Evolutionary conservation across 805 yeast genomes (phyloP).

Genomic region (Sugiyamaella chiloensis): DNA sequence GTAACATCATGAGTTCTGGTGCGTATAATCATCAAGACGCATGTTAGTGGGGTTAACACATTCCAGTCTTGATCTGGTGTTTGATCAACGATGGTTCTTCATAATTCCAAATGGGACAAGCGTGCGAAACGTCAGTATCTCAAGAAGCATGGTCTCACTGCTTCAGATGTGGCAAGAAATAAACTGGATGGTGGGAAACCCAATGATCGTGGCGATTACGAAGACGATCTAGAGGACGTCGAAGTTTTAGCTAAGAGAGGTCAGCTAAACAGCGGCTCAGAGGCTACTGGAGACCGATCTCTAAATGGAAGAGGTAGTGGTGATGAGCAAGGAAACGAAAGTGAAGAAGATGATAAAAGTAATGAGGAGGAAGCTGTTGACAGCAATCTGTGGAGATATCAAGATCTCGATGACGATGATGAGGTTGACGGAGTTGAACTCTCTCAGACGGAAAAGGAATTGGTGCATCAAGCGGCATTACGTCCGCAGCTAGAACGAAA

Average conservation of each 20-base stretch:
- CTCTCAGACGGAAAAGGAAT: background rate
- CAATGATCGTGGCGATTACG: background rate
- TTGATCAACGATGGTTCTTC: constrained; percentile 46
- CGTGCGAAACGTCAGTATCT: constrained; percentile 43
- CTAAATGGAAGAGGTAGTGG: background rate
- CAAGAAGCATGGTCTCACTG: constrained; percentile 42
- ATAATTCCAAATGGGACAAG: constrained; percentile 52
- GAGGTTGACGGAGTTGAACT: constrained; percentile 8
- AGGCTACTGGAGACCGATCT: background rate
- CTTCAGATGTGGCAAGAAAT: background rate
- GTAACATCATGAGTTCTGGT: too few species aligned
- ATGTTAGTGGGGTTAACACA: too few species aligned
- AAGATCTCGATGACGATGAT: constrained; percentile 14
- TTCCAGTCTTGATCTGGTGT: too few species aligned
- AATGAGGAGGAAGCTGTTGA: constrained; percentile 8
- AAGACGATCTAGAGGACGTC: background rate
- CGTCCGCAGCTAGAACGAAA: background rate
- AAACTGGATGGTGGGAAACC: background rate
- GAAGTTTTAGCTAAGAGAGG: background rate
- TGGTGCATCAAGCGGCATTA: background rate
- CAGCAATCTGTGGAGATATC: constrained; percentile 21
- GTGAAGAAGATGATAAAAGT: background rate
- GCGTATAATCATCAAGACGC: too few species aligned
- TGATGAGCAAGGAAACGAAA: background rate
- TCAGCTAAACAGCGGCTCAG: background rate